Percentiles rank a stretch among this genome's conserved stretches.
Evolutionary conservation across 2,329 filamentous ascomycete species (phyloP).

Genomic region (Diaporthe longicolla): DNA sequence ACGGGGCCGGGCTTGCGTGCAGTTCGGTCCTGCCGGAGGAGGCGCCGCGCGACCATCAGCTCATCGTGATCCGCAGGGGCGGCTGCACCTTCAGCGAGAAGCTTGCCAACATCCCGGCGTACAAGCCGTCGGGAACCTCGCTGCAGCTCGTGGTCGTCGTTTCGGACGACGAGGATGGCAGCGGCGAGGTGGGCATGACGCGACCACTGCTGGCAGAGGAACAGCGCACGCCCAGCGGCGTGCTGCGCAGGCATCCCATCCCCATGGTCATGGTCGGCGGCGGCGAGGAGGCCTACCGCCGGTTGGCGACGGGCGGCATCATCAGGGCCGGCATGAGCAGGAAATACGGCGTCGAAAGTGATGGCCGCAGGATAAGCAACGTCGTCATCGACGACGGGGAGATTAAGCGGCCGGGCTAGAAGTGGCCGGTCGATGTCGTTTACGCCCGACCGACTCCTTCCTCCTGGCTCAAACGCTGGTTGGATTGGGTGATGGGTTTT

Average conservation of each 20-base stretch:
- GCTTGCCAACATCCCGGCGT: conserved; percentile 85
- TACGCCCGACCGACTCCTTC: too few relatives aligned
- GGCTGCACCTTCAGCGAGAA: conserved; percentile 89
- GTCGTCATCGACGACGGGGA: conserved; percentile 71
- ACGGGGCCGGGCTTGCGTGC: conserved; percentile 80
- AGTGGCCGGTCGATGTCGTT: not conserved
- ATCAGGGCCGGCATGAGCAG: conserved; percentile 81
- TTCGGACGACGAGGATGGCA: conserved; percentile 66
- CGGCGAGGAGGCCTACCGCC: conserved; percentile 73
- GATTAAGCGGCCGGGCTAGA: conserved; percentile 31
- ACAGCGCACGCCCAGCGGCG: conserved; percentile 79
- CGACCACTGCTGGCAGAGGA: conserved; percentile 81
- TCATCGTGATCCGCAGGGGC: conserved; percentile 87
- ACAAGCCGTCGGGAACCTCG: conserved; percentile 70
- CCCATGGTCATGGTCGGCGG: conserved; percentile 88
- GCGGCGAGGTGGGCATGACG: conserved; percentile 53
- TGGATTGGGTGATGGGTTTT: not conserved
- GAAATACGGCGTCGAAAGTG: conserved; percentile 84
- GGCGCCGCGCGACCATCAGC: conserved; percentile 72
- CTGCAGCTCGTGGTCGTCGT: conserved; percentile 89
- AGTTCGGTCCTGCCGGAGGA: conserved; percentile 66
- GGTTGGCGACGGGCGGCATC: conserved; percentile 68
- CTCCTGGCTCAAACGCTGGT: not conserved
- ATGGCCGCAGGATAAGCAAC: conserved; percentile 85
- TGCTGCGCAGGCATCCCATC: conserved; percentile 79